Percentiles rank a stretch among this genome's conserved stretches.
Evolutionary conservation across 805 yeast genomes (phyloP).

Genomic region (Wickerhamomyces pijperi): DNA sequence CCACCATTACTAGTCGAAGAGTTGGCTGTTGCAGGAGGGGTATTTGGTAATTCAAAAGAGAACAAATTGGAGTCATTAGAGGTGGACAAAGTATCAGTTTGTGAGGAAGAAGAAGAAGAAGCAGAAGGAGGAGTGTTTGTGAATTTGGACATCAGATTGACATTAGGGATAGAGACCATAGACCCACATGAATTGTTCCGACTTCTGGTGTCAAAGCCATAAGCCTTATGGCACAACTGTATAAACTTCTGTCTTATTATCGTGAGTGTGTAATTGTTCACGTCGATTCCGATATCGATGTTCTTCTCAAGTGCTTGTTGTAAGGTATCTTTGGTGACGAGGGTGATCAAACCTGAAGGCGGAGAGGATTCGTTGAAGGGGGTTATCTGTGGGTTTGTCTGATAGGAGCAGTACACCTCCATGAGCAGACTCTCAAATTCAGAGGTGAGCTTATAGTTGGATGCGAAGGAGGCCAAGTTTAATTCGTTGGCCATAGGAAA

Average conservation of each 20-base stretch:
- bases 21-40: conserved; percentile 1
- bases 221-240: conserved; percentile 12
- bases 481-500: conserved; percentile 15
- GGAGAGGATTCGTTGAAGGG: conserved; percentile 59
- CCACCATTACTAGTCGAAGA: background rate
- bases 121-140: background rate
- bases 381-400: conserved; percentile 49
- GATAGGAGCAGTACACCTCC: conserved; percentile 35
- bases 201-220: background rate
- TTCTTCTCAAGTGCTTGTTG: conserved; percentile 22
- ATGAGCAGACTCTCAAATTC: conserved; percentile 34
- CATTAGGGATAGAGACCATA: conserved; percentile 9
- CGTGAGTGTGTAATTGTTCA: conserved; percentile 25
- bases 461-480: conserved; percentile 16
- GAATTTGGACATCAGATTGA: conserved; percentile 14
- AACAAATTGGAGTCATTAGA: conserved; percentile 6
- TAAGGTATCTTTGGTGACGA: conserved; percentile 46
- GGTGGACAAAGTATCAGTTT: background rate
- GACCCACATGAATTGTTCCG: conserved; percentile 3
- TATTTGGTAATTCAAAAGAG: conserved; percentile 15
- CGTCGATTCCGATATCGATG: conserved; percentile 27
- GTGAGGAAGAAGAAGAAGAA: conserved; percentile 1
- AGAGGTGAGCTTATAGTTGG: conserved; percentile 19
- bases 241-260: conserved; percentile 27
- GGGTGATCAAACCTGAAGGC: conserved; percentile 54